phyloP scores from a whole-genome alignment of 441 rosid species.

The Syzygium syzygioides region DNA sequence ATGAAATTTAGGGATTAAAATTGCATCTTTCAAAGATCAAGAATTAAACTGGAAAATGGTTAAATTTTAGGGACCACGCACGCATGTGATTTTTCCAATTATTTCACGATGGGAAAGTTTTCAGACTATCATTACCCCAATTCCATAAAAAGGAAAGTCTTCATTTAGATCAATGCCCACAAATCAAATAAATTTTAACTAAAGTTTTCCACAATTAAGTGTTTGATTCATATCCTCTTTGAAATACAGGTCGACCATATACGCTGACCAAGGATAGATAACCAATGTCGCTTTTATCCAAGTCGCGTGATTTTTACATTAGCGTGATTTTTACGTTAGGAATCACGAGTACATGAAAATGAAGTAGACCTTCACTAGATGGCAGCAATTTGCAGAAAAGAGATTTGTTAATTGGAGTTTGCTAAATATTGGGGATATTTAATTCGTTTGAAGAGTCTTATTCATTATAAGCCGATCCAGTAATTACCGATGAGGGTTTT shows the following conservation, averaged over 20 bases:
- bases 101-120: neutral
- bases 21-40: neutral
- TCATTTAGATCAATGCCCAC: neutral
- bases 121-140: neutral
- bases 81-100: neutral
- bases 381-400: neutral
- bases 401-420: neutral
- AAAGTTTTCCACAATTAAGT: neutral
- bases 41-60: neutral
- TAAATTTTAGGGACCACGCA: neutral
- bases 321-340: neutral
- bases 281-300: neutral
- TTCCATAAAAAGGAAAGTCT: neutral
- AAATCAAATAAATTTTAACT: neutral
- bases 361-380: neutral
- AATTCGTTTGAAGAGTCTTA: neutral
- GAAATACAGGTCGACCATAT: neutral
- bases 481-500: neutral
- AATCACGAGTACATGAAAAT: neutral
- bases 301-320: neutral
- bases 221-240: neutral
- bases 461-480: neutral
- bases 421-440: neutral
- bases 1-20: neutral
- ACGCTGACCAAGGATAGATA: neutral